A percentile compares a stretch with the other conserved stretches of the same genome.
Evolutionary conservation across 1,284 basidiomycete genomes (phyloP).

Genomic region (Malassezia restricta): DNA sequence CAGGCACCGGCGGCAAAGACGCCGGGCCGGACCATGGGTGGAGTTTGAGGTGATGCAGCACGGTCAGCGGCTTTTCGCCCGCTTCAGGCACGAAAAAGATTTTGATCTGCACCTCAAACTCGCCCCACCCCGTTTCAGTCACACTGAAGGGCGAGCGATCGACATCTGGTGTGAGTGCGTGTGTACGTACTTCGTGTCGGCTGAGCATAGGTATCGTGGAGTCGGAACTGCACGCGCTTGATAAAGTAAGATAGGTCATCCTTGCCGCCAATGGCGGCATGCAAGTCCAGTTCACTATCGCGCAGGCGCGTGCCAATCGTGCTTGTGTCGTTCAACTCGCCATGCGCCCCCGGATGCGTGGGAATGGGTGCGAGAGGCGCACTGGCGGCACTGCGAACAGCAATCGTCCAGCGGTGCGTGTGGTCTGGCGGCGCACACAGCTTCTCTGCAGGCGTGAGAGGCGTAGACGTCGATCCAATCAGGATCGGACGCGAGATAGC

Average conservation of each 20-base stretch:
- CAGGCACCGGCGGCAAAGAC: slow-evolving; percentile 29
- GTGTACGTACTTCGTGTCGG: slow-evolving; percentile 65
- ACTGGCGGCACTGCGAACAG: slow-evolving; percentile 57
- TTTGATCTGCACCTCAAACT: slow-evolving; percentile 90
- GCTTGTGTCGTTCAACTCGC: not conserved
- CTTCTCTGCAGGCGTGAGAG: slow-evolving; percentile 66
- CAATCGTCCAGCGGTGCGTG: slow-evolving; percentile 94
- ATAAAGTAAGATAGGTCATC: slow-evolving; percentile 45
- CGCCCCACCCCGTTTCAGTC: slow-evolving; percentile 97
- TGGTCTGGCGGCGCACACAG: slow-evolving; percentile 58
- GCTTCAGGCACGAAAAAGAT: slow-evolving; percentile 85
- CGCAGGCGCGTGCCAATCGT: slow-evolving; percentile 32
- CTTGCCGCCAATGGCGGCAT: slow-evolving; percentile 42
- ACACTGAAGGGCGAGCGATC: slow-evolving; percentile 90
- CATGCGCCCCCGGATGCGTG: slow-evolving; percentile 1
- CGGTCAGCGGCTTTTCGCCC: slow-evolving; percentile 72
- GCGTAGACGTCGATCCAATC: slow-evolving; percentile 85
- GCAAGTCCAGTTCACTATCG: slow-evolving; percentile 37
- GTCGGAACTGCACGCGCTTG: slow-evolving; percentile 88
- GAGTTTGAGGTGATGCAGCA: slow-evolving; percentile 87
- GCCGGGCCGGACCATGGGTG: slow-evolving; percentile 69
- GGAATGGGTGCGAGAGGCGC: slow-evolving; percentile 47
- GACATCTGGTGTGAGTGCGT: slow-evolving; percentile 53
- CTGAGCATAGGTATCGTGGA: slow-evolving; percentile 91
- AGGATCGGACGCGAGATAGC: slow-evolving; percentile 71